These are phyloP conservation scores for Kwoniella botswanensis DNA, from an alignment of 768 basidiomycete species.

Conservation along the genomic window DNA sequence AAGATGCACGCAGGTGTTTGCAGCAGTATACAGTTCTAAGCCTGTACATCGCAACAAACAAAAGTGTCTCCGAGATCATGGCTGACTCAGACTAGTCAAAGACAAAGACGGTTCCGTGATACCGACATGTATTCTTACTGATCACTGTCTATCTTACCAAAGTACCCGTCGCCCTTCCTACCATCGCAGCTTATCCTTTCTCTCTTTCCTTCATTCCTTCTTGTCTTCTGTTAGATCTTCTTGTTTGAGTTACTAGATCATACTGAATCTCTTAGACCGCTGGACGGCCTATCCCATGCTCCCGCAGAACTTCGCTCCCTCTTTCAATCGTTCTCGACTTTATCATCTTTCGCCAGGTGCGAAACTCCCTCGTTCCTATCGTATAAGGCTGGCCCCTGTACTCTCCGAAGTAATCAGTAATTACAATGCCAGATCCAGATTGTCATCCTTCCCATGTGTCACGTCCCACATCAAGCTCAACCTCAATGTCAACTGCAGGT, in stretches of 20 bases:
- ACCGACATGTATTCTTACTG: too few relatives aligned
- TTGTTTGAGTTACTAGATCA: neutral
- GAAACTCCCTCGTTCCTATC: neutral
- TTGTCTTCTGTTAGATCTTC: neutral
- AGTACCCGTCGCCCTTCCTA: too few relatives aligned
- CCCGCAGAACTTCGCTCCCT: neutral
- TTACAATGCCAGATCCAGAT: neutral
- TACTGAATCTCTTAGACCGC: constrained; percentile 2
- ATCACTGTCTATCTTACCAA: too few relatives aligned
- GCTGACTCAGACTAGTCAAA: too few relatives aligned
- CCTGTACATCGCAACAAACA: too few relatives aligned
- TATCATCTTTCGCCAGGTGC: neutral
- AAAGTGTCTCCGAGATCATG: too few relatives aligned
- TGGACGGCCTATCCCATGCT: constrained; percentile 13
- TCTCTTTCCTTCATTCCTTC: neutral
- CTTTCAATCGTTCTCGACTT: neutral
- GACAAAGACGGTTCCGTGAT: too few relatives aligned
- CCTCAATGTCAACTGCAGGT: too few relatives aligned
- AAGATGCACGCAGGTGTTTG: too few relatives aligned
- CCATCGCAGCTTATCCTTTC: neutral
- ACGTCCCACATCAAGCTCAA: too few relatives aligned
- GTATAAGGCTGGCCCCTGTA: neutral
- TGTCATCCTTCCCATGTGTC: neutral
- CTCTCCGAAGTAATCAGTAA: neutral
- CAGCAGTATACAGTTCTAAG: too few relatives aligned